Conservation (phyloP, 2,329 filamentous ascomycete species). For the Colletotrichum echinochloae region DNA sequence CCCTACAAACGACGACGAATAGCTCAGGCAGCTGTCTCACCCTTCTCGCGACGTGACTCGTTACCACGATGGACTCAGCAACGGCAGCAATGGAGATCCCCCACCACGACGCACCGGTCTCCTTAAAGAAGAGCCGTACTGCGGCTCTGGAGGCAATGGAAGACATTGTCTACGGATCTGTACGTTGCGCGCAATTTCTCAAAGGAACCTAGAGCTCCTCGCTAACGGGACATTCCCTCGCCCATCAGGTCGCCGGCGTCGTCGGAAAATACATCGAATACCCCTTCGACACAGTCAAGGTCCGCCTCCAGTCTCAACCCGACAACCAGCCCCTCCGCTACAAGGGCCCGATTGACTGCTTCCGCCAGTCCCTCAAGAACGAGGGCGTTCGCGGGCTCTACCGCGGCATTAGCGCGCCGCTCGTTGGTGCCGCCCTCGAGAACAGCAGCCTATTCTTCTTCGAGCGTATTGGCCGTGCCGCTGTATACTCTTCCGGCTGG, state of each 20-base stretch:
- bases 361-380: slow-evolving; percentile 82
- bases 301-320: slow-evolving; percentile 95
- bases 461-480: slow-evolving; percentile 79
- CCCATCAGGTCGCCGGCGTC: slow-evolving; percentile 77
- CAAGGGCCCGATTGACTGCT: slow-evolving; percentile 90
- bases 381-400: slow-evolving; percentile 89
- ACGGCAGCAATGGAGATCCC: slow-evolving; percentile 39
- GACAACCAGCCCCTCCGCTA: slow-evolving; percentile 85
- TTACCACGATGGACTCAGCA: slow-evolving; percentile 36
- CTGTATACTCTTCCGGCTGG: slow-evolving; percentile 66
- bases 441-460: slow-evolving; percentile 95
- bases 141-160: slow-evolving; percentile 77
- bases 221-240: slow-evolving; percentile 14
- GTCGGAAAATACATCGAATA: slow-evolving; percentile 98
- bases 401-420: slow-evolving; percentile 90
- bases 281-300: slow-evolving; percentile 98
- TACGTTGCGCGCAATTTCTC: slow-evolving; percentile 57
- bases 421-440: slow-evolving; percentile 91
- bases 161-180: slow-evolving; percentile 89
- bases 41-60: neutral
- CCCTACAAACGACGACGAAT: slow-evolving; percentile 8
- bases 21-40: slow-evolving; percentile 19
- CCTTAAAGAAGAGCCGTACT: slow-evolving; percentile 45
- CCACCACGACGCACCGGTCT: slow-evolving; percentile 36
- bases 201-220: neutral